phyloP scores from a whole-genome alignment of 2,329 filamentous ascomycete genomes.

The Neocucurbitaria cava region DNA sequence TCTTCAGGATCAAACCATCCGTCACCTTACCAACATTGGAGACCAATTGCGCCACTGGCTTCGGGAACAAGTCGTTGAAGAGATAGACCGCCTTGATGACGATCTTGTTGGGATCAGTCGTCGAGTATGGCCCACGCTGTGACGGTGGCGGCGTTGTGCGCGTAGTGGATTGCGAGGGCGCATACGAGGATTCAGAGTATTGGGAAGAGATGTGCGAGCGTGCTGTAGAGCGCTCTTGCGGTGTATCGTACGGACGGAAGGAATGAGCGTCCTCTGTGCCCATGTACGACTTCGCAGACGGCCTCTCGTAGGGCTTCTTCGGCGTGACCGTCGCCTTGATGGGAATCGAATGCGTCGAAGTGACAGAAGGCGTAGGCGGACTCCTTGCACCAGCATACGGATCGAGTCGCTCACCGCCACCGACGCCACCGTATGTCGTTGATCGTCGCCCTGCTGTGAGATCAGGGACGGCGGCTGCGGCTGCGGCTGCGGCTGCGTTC shows the following conservation, averaged over 20 bases:
- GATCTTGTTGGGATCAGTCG: constrained; percentile 93
- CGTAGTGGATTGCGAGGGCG: constrained; percentile 81
- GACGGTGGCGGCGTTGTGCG: constrained; percentile 84
- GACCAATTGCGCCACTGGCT: constrained; percentile 88
- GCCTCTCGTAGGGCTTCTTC: constrained; percentile 53
- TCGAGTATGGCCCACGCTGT: constrained; percentile 78
- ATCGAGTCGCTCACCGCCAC: constrained; percentile 72
- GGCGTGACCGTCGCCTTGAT: constrained; percentile 49
- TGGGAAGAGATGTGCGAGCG: constrained; percentile 54
- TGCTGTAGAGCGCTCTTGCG: constrained; percentile 39
- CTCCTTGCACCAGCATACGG: constrained; percentile 67
- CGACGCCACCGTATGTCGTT: constrained; percentile 50
- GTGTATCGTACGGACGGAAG: not conserved
- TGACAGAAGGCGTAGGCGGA: constrained; percentile 54
- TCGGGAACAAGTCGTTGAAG: constrained; percentile 88
- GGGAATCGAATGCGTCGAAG: constrained; percentile 48
- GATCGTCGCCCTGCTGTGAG: constrained; percentile 35
- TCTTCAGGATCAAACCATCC: constrained; percentile 88
- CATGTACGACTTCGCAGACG: constrained; percentile 63
- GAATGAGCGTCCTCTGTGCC: constrained; percentile 60
- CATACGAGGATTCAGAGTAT: constrained; percentile 86
- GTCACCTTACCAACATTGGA: constrained; percentile 85
- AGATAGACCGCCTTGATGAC: constrained; percentile 91
- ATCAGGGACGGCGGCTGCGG: constrained; percentile 30
- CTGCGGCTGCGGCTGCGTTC: constrained; percentile 27